phyloP scores from a whole-genome alignment of 768 basidiomycete species.

The Phylloporus sp. region DNA sequence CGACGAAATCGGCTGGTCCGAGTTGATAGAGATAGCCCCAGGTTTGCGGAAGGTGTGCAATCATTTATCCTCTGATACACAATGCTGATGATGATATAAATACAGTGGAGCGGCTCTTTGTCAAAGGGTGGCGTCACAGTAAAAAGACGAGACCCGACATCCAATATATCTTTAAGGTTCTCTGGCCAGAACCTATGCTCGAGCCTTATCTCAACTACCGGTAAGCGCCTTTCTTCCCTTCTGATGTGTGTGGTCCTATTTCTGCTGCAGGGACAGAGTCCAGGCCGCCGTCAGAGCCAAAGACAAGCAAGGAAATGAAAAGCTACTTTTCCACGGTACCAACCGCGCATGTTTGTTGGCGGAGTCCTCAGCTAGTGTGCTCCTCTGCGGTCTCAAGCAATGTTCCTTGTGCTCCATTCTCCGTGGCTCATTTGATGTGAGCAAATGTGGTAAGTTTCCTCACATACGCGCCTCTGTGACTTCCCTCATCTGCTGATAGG shows the following conservation, averaged over 20 bases:
- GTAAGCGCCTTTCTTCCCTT: constrained; percentile 30
- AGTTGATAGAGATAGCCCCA: constrained; percentile 34
- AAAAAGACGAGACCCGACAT: constrained; percentile 48
- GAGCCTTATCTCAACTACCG: constrained; percentile 45
- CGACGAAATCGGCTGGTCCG: constrained; percentile 41
- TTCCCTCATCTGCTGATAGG: constrained; percentile 33
- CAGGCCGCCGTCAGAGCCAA: constrained; percentile 23
- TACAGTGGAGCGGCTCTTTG: constrained; percentile 48
- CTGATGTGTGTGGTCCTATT: constrained; percentile 13
- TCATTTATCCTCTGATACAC: background rate
- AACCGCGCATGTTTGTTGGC: constrained; percentile 53
- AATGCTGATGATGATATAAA: background rate
- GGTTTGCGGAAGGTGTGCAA: constrained; percentile 41
- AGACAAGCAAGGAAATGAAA: constrained; percentile 45
- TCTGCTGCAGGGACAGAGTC: constrained; percentile 22
- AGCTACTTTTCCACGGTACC: constrained; percentile 67
- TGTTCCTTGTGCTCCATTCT: constrained; percentile 58
- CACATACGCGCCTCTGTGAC: background rate
- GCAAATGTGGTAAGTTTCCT: constrained; percentile 47
- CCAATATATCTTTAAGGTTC: constrained; percentile 48
- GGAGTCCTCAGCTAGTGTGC: constrained; percentile 44
- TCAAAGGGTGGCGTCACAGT: constrained; percentile 54
- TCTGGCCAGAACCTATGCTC: constrained; percentile 42
- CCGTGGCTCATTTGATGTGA: constrained; percentile 56
- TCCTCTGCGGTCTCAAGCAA: constrained; percentile 46